Base-by-base conservation (phyloP, 2,329 filamentous ascomycete genomes). In the Colletotrichum plurivorum region DNA sequence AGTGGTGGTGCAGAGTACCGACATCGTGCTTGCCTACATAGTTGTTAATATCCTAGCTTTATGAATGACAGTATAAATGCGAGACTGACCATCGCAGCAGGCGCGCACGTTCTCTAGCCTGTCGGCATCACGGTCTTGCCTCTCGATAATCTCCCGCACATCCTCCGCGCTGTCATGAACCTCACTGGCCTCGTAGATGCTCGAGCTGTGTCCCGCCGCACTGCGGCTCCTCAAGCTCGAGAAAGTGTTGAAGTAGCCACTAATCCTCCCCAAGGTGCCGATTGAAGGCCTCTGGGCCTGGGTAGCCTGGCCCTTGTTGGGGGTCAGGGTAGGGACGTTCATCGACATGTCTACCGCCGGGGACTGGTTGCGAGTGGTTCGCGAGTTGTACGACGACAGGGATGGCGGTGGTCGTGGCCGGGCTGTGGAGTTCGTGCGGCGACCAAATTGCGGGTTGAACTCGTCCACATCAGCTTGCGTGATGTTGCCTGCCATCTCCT, bases 31-130 rank as follows among this genome's bases (percentile, higher is more conserved):
- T 93, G 73, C 92, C 90, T 93, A 57, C 2, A 25, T 13, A 52
- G 49, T 63, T 15, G 58, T 76, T 73, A 80, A 75, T 77, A 62
- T 59, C 20, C 3, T n/a, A 61, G 31, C 9, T 25, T 25, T n/a
- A 9, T 25, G 15, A 27, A 27, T 45, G 16, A 20, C n/a, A 31
- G 22, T 6, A 48, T 18, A 48, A 39, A n/a, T 45, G 46, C 36
- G 22, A 53, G 65, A 84, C 92, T 88, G 87, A 95, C 95, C 96
- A 88, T 98, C 96, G 81, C 96, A 99, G 83, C 96, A 99, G 69
- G 95, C 95, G 77, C 96, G 88, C 72, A 99, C 96, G 79, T 99
- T 98, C 85, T 98, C 95, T 75, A 98, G 86, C 71, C 91, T 88
- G 77, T 95, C 93, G 27, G 91, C 85, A 73, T 95, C 93, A 62